Percentiles rank a stretch among this genome's conserved stretches.
These are phyloP conservation scores for Colletotrichum agaves DNA, from an alignment of 2,329 filamentous ascomycete genomes.

Conservation along the genomic window DNA sequence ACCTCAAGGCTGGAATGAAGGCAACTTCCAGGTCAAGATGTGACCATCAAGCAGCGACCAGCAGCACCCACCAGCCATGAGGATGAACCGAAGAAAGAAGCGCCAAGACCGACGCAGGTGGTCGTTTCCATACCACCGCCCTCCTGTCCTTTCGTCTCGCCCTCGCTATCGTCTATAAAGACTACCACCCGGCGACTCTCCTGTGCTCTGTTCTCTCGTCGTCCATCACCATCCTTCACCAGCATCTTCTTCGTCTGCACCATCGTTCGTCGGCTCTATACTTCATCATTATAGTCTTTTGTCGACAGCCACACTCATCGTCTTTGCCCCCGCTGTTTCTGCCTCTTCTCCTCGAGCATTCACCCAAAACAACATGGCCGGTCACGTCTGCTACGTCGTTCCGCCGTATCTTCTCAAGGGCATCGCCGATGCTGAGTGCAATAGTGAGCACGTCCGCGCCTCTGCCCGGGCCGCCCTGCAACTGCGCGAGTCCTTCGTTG, in stretches of 20 bases:
- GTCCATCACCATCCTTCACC: neutral
- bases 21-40: neutral
- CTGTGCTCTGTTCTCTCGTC: neutral
- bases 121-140: no score
- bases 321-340: neutral
- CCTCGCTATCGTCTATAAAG: no score
- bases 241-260: neutral
- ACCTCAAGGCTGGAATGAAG: neutral
- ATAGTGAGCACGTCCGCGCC: slow-evolving; percentile 49
- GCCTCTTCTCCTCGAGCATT: neutral
- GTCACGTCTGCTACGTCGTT: slow-evolving; percentile 52
- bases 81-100: no score
- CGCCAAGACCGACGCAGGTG: no score
- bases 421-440: slow-evolving; percentile 53
- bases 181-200: neutral
- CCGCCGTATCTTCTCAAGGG: slow-evolving; percentile 58
- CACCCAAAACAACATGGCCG: slow-evolving; percentile 10
- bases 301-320: neutral
- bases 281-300: neutral
- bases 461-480: slow-evolving; percentile 50
- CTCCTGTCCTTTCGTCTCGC: no score
- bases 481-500: slow-evolving; percentile 46
- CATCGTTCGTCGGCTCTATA: neutral
- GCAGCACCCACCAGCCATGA: no score
- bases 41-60: no score